phyloP scores from a whole-genome alignment of 1,139 yeast species.

The Zygosaccharomyces sapae region DNA sequence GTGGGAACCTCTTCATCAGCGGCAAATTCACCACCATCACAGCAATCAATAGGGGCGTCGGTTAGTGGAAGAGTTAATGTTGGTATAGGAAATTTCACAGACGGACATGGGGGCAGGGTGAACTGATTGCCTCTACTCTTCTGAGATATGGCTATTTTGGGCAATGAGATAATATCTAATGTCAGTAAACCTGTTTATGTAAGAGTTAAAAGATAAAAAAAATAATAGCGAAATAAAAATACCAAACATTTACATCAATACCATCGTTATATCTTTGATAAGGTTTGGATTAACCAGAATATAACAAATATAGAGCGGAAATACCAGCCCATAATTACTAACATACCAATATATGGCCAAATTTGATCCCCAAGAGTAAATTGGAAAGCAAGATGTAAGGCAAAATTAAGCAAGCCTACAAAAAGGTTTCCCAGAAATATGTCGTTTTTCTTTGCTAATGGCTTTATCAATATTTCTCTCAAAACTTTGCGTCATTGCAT shows the following conservation, averaged over 20 bases:
- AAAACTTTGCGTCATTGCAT: slow-evolving; percentile 57
- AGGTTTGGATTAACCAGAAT: slow-evolving; percentile 2
- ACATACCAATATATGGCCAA: slow-evolving; percentile 23
- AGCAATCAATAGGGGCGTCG: slow-evolving; percentile 17
- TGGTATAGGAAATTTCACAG: slow-evolving; percentile 21
- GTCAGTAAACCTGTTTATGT: neutral
- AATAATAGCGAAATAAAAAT: neutral
- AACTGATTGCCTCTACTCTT: slow-evolving; percentile 13
- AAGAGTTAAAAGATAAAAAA: too few species aligned
- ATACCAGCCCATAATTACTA: slow-evolving; percentile 15
- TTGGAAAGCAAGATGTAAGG: slow-evolving; percentile 19
- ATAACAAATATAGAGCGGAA: slow-evolving; percentile 18
- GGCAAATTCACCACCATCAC: slow-evolving; percentile 23
- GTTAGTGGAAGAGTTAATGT: slow-evolving; percentile 26
- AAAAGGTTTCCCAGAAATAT: slow-evolving; percentile 23
- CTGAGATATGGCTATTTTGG: neutral
- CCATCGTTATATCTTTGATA: neutral
- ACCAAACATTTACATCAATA: neutral
- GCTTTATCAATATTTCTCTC: slow-evolving; percentile 38
- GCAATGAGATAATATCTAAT: neutral
- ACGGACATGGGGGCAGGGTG: slow-evolving; percentile 25
- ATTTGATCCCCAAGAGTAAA: slow-evolving; percentile 19
- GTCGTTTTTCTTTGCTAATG: slow-evolving; percentile 22
- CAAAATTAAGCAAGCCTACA: slow-evolving; percentile 13
- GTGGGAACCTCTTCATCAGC: slow-evolving; percentile 10